A percentile compares a stretch with the other conserved stretches of the same genome.
phyloP scores from a whole-genome alignment of 306 rosid genomes.

The Canavalia ensiformis region DNA sequence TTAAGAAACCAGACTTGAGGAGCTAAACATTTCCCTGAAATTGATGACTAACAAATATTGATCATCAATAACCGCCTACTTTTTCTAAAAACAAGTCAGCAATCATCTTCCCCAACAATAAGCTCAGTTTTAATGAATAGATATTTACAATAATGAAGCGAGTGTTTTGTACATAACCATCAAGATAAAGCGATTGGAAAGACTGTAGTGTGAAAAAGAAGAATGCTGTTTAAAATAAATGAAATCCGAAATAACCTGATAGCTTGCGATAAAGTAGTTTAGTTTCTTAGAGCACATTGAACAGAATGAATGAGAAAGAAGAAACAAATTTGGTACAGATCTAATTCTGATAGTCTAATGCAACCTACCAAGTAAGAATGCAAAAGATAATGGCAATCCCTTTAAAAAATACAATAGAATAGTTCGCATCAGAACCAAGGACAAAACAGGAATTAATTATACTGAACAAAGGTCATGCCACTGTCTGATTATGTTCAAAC shows the following conservation, averaged over 20 bases:
- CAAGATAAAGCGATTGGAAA: conserved; percentile 9
- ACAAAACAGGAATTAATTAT: not conserved
- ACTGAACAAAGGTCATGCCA: not conserved
- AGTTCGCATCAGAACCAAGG: not conserved
- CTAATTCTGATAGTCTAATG: conserved; percentile 4
- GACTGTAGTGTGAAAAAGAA: not conserved
- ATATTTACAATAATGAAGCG: not conserved
- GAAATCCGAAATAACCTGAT: not conserved
- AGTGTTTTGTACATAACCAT: conserved; percentile 8
- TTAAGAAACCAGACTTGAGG: not conserved
- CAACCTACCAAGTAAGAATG: not conserved
- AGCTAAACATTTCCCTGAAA: not conserved
- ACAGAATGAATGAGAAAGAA: not conserved
- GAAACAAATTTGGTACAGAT: conserved; percentile 1
- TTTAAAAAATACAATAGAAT: not conserved
- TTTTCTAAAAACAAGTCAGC: not conserved
- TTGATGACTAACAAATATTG: not conserved
- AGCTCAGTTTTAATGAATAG: conserved; percentile 19
- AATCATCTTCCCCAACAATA: conserved; percentile 28
- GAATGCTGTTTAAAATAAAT: conserved; percentile 8
- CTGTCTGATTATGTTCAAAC: conserved; percentile 11
- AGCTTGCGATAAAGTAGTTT: not conserved
- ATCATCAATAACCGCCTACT: not conserved
- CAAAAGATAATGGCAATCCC: not conserved
- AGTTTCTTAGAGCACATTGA: conserved; percentile 27